A percentile compares a stretch with the other conserved stretches of the same genome.
Conservation (phyloP, 352 stramenopile genomes). For the Blastocystis hominis region DNA sequence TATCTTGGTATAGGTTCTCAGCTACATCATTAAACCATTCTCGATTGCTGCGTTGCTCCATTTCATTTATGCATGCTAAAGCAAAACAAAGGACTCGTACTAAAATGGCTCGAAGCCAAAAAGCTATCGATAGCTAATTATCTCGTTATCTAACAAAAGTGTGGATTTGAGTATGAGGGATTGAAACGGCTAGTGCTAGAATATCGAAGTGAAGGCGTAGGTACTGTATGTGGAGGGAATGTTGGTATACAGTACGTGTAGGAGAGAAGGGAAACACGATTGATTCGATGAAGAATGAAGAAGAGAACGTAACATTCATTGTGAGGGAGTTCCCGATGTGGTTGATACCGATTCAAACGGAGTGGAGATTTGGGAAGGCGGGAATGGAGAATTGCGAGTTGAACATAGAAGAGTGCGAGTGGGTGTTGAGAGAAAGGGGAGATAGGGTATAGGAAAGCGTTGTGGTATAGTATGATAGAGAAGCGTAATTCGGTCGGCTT, state of each 20-base stretch:
- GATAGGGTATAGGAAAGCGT: constrained; percentile 33
- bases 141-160: constrained; percentile 9
- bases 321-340: constrained; percentile 58
- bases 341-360: neutral
- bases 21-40: too few species aligned
- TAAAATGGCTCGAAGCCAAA: constrained; percentile 43
- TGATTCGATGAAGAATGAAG: constrained; percentile 43
- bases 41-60: constrained; percentile 84
- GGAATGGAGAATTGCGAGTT: constrained; percentile 48
- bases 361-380: constrained; percentile 6
- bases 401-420: constrained; percentile 26
- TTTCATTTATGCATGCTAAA: constrained; percentile 82
- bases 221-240: constrained; percentile 78
- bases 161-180: constrained; percentile 62
- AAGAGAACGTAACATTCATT: constrained; percentile 52
- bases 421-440: neutral
- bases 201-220: constrained; percentile 73
- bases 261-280: neutral
- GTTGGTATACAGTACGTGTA: constrained; percentile 87
- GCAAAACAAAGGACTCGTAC: constrained; percentile 70
- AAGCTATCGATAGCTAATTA: constrained; percentile 21
- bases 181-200: constrained; percentile 75
- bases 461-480: constrained; percentile 56
- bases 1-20: too few species aligned
- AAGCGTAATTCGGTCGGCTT: constrained; percentile 58